A percentile compares a stretch with the other conserved stretches of the same genome.
phyloP scores from a whole-genome alignment of 148 eudicot species.

The Talinum fruticosum region DNA sequence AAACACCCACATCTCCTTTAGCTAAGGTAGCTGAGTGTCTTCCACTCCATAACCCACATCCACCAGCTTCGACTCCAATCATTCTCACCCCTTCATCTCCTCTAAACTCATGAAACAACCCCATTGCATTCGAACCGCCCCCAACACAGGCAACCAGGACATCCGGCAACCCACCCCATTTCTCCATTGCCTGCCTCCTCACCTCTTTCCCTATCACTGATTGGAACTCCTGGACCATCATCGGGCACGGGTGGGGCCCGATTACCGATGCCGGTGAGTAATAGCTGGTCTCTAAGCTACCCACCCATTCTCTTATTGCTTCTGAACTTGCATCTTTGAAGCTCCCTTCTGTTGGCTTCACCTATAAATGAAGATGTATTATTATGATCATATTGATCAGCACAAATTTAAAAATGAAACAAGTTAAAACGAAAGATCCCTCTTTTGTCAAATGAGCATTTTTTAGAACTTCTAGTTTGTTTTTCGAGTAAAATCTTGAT shows the following conservation, averaged over 20 bases:
- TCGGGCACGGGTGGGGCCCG: slow-evolving; percentile 87
- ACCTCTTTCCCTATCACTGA: slow-evolving; percentile 81
- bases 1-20: slow-evolving; percentile 64
- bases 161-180: slow-evolving; percentile 85
- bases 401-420: no score
- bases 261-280: slow-evolving; percentile 28
- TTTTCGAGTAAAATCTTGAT: no score
- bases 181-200: slow-evolving; percentile 68
- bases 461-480: no score
- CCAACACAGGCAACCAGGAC: slow-evolving; percentile 80
- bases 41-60: slow-evolving; percentile 56
- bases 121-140: slow-evolving; percentile 86
- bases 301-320: slow-evolving; percentile 43
- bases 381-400: no score
- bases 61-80: slow-evolving; percentile 74
- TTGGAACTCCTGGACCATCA: slow-evolving; percentile 83
- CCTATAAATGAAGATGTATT: slow-evolving; percentile 13
- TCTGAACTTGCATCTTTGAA: slow-evolving; percentile 69
- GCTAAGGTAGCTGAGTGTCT: slow-evolving; percentile 65
- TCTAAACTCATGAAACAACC: slow-evolving; percentile 69
- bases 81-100: slow-evolving; percentile 56
- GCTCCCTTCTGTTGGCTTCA: slow-evolving; percentile 37
- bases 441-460: no score
- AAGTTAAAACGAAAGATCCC: no score
- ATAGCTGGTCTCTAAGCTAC: slow-evolving; percentile 36